Base-by-base conservation (phyloP, 805 yeast species). In the Phaffomyces opuntiae region DNA sequence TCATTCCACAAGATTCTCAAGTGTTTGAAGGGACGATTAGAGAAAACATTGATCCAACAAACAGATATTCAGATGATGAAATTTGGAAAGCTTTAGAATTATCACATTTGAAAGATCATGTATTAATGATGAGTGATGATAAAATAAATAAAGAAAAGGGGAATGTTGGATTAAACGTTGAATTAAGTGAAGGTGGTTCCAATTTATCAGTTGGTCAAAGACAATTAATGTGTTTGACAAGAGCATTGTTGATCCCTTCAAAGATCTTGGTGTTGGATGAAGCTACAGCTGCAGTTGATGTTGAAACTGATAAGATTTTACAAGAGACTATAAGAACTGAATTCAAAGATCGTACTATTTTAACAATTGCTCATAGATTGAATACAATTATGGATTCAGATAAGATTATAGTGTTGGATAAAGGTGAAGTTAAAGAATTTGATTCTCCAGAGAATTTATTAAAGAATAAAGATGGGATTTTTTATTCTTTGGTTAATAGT, bases 1-100 rank as follows among this genome's bases (percentile, higher is more conserved):
- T 89, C 53, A 89, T 89, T 53, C 97, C 97, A 2, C 96, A 89
- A 64, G 97, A 89, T 63, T 85, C 96, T 0, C 96, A 90, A 63
- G 87, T 87, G 9, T 83, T 90, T 61, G 87, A 87, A 67, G 96
- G 96, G 34, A 75, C 93, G 0, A 69, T 89, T 12, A 74, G 96
- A 56, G 84, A 87, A 40, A 89, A 89, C 62, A 73, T 91, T 54
- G 98, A 91, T 63, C 98, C 98, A 25, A 78, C 84, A 3, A 68
- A 73, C 19, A 69, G 67, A 43, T 79, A 78, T 59, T 66, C 76
- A 4, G 96, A 88, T 62, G 83, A 81, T n/a, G 77, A 82, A 49
- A 72, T 89, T n/a, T 88, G 96, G 96, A 69, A 72, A 27, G 93
- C 83, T 0, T 69, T 89, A 45, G 88, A 83, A 55, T 68, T 87